phyloP scores from a whole-genome alignment of 805 yeast genomes.

The Candida suzukii region DNA sequence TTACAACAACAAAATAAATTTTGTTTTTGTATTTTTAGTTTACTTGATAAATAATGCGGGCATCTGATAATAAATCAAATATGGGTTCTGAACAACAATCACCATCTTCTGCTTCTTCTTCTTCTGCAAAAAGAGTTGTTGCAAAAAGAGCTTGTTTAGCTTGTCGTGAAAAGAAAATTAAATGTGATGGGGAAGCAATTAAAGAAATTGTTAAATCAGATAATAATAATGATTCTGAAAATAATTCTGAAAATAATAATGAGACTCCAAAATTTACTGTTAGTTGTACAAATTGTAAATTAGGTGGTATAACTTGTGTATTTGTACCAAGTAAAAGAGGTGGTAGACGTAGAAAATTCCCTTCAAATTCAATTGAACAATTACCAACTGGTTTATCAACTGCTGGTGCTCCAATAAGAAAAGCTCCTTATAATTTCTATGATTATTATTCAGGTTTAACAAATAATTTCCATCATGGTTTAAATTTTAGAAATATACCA shows the following conservation, averaged over 20 bases:
- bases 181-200: constrained; percentile 53
- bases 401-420: neutral
- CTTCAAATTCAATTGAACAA: constrained; percentile 2
- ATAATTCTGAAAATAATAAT: neutral
- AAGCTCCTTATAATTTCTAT: neutral
- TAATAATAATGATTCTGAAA: constrained; percentile 12
- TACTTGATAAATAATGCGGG: no score
- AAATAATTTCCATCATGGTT: neutral
- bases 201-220: constrained; percentile 13
- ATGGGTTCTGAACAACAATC: no score
- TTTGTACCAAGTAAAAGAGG: constrained; percentile 54
- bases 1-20: no score
- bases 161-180: constrained; percentile 59
- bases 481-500: neutral
- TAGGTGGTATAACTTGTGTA: constrained; percentile 40
- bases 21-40: no score
- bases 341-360: constrained; percentile 38
- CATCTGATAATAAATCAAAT: no score
- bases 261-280: neutral
- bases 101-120: no score
- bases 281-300: constrained; percentile 43
- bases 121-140: constrained; percentile 34
- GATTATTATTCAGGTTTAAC: neutral
- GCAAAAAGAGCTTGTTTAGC: constrained; percentile 57
- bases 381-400: neutral